Evolutionary conservation across 768 basidiomycete genomes (phyloP).

Genomic region (Tylopilus felleus): DNA sequence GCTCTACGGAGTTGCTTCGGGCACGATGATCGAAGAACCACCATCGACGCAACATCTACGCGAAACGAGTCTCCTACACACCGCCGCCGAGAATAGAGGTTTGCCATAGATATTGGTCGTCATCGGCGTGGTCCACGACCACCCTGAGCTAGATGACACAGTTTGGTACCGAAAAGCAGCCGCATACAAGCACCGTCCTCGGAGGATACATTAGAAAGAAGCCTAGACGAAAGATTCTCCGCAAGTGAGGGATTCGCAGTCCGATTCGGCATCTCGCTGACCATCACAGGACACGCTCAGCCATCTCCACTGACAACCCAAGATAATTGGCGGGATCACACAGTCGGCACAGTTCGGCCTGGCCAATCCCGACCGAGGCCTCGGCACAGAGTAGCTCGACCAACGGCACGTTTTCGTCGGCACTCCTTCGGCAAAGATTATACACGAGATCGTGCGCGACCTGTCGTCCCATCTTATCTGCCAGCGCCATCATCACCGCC

Average conservation of each 20-base stretch:
- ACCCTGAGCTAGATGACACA: neutral
- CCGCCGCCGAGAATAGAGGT: neutral
- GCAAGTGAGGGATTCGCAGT: neutral
- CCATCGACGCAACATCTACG: conserved; percentile 4
- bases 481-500: conserved; percentile 48
- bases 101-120: neutral
- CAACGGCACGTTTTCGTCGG: conserved; percentile 27
- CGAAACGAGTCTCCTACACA: neutral
- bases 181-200: neutral
- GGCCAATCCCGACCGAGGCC: conserved; percentile 20
- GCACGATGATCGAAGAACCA: conserved; percentile 30
- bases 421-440: conserved; percentile 35
- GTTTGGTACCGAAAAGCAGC: neutral
- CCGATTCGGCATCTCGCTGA: neutral
- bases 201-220: conserved; percentile 2
- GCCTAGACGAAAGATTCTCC: neutral
- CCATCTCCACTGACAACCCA: conserved; percentile 35
- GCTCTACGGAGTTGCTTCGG: conserved; percentile 31
- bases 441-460: conserved; percentile 45
- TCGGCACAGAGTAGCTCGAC: conserved; percentile 33
- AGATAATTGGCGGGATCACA: conserved; percentile 41
- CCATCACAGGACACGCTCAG: conserved; percentile 7
- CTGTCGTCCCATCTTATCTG: conserved; percentile 41
- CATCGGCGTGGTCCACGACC: neutral
- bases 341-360: conserved; percentile 28